phyloP scores from a whole-genome alignment of 225 moss, liverwort and hornwort species.

The Polytrichum commune region DNA sequence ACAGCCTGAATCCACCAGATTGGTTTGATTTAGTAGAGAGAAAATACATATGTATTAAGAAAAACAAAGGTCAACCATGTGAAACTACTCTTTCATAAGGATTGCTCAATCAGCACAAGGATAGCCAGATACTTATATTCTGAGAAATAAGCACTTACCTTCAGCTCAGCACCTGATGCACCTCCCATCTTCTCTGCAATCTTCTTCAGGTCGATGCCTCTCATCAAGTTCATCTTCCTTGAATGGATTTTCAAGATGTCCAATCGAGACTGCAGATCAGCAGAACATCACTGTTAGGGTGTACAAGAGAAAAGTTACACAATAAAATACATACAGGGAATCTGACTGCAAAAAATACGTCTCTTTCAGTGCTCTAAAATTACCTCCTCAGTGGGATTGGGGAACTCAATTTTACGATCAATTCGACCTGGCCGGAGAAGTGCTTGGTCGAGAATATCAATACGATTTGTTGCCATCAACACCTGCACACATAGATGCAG shows the following conservation, averaged over 20 bases:
- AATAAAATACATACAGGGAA: too few species aligned
- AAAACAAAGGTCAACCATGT: too few species aligned
- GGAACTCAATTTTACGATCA: constrained; percentile 96
- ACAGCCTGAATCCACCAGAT: constrained; percentile 58
- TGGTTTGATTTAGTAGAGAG: not conserved
- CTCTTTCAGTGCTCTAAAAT: not conserved
- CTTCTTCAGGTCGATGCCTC: constrained; percentile 93
- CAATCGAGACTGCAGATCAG: constrained; percentile 73
- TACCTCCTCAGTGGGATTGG: constrained; percentile 97
- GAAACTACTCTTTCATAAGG: too few species aligned
- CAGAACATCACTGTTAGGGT: not conserved
- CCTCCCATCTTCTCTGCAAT: constrained; percentile 99
- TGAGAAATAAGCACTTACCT: constrained; percentile 39
- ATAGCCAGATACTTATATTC: too few species aligned
- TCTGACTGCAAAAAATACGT: too few species aligned
- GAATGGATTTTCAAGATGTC: constrained; percentile 99
- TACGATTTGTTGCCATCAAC: constrained; percentile 97
- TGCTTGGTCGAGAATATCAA: constrained; percentile 96
- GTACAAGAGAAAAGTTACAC: too few species aligned
- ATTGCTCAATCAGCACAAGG: too few species aligned
- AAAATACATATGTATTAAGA: too few species aligned
- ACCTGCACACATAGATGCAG: constrained; percentile 43
- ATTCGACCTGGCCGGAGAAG: constrained; percentile 91
- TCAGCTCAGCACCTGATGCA: constrained; percentile 96
- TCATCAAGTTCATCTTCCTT: constrained; percentile 98